Conservation (phyloP, 768 basidiomycete species). For the Pleurotus citrinopileatus region DNA sequence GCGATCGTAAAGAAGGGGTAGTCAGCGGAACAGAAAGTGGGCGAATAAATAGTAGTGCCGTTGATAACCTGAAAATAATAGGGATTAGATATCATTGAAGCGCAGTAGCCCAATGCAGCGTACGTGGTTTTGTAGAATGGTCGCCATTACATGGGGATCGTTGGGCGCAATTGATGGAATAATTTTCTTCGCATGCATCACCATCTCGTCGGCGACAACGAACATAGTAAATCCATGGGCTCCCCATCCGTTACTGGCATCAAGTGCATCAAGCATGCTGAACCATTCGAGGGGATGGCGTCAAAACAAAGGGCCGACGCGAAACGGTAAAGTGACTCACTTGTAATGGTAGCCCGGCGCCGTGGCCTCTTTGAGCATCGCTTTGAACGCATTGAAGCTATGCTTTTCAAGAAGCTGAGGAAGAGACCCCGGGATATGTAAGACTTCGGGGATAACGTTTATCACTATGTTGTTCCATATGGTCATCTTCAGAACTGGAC, state of each 20-base stretch:
- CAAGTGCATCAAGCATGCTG: constrained; percentile 7
- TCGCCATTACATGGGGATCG: constrained; percentile 36
- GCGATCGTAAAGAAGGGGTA: constrained; percentile 36
- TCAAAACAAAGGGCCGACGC: neutral
- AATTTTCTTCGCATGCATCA: constrained; percentile 24
- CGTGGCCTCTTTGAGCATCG: constrained; percentile 10
- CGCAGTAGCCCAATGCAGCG: constrained; percentile 11
- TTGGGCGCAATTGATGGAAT: constrained; percentile 25
- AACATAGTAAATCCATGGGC: constrained; percentile 50
- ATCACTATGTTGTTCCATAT: constrained; percentile 36
- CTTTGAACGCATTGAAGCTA: constrained; percentile 26
- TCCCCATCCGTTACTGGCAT: constrained; percentile 7
- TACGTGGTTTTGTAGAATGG: constrained; percentile 49
- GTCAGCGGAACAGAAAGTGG: constrained; percentile 25
- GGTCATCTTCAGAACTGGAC: constrained; percentile 31
- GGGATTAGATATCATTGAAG: neutral
- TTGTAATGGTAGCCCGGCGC: neutral
- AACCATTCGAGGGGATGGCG: neutral
- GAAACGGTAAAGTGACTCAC: constrained; percentile 6
- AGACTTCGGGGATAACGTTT: constrained; percentile 37
- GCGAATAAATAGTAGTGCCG: constrained; percentile 52
- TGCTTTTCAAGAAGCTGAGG: constrained; percentile 28
- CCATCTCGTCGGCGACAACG: constrained; percentile 44
- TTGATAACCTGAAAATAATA: constrained; percentile 39
- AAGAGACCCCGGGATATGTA: constrained; percentile 37